Evolutionary conservation across 148 eudicot species (phyloP).

Genomic region (Arbutus unedo): DNA sequence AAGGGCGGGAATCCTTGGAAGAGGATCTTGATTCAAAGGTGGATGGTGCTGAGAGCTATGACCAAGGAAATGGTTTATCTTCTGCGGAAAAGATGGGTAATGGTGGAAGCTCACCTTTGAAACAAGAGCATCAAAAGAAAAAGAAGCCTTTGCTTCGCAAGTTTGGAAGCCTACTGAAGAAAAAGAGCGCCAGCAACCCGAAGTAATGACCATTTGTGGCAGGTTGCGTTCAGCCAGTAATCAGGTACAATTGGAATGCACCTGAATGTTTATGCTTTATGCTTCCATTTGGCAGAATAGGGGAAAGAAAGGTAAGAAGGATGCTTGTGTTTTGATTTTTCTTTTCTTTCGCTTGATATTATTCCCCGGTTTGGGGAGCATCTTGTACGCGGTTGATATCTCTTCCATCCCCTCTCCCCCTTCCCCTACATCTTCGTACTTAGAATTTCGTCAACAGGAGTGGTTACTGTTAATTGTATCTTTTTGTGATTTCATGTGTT

Average conservation of each 20-base stretch:
- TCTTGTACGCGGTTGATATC: slow-evolving; percentile 28
- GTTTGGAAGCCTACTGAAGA: slow-evolving; percentile 82
- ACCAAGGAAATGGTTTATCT: slow-evolving; percentile 41
- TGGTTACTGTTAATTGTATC: background rate
- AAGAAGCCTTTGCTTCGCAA: slow-evolving; percentile 74
- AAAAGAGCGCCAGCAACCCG: slow-evolving; percentile 56
- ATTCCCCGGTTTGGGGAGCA: slow-evolving; percentile 20
- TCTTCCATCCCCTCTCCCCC: background rate
- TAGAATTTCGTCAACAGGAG: background rate
- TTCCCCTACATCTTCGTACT: background rate
- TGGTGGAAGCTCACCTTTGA: slow-evolving; percentile 54
- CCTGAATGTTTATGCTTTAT: slow-evolving; percentile 35
- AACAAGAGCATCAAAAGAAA: slow-evolving; percentile 64
- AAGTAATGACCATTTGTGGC: slow-evolving; percentile 30
- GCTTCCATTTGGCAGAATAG: slow-evolving; percentile 13
- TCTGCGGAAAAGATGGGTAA: slow-evolving; percentile 42
- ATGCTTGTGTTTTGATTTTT: slow-evolving; percentile 20
- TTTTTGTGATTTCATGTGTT: background rate
- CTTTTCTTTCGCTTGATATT: background rate
- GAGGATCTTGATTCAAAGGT: slow-evolving; percentile 65
- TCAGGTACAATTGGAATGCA: slow-evolving; percentile 23
- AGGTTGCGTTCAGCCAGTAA: background rate
- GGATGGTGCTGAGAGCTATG: slow-evolving; percentile 48
- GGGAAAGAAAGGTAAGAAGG: slow-evolving; percentile 11
- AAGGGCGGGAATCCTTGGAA: slow-evolving; percentile 64